phyloP scores from a whole-genome alignment of 495 filamentous ascomycete species.

The Penicillium steckii region DNA sequence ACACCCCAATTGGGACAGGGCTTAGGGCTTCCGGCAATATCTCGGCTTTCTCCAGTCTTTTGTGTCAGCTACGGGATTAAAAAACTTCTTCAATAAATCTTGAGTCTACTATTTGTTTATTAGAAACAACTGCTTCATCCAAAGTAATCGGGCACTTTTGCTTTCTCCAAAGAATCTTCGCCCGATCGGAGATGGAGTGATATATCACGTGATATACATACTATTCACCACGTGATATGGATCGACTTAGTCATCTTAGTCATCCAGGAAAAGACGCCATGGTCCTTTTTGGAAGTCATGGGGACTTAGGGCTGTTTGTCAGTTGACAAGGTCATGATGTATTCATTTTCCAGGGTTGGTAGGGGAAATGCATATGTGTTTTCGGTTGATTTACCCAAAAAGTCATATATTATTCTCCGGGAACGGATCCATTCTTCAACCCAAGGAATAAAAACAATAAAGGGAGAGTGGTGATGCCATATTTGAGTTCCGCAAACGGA shows the following conservation, averaged over 20 bases:
- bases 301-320: slow-evolving; percentile 10
- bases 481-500: slow-evolving; percentile 35
- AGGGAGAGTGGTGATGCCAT: slow-evolving; percentile 24
- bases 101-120: no score
- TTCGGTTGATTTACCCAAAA: background rate
- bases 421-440: slow-evolving; percentile 9
- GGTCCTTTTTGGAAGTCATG: background rate
- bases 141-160: no score
- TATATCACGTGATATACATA: background rate
- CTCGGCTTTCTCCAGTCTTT: slow-evolving; percentile 21
- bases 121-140: no score
- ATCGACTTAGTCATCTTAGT: background rate
- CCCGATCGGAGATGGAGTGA: no score
- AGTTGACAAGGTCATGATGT: slow-evolving; percentile 26
- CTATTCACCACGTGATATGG: background rate
- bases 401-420: background rate
- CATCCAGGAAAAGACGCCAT: slow-evolving; percentile 1
- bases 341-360: background rate
- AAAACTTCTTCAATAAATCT: no score
- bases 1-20: slow-evolving; percentile 22
- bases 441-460: slow-evolving; percentile 7
- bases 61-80: background rate
- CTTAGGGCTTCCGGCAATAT: slow-evolving; percentile 25
- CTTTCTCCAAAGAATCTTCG: no score
- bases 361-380: background rate